Evolutionary conservation across 2,329 filamentous ascomycete genomes (phyloP), one percentile per base, ranked within the genome.

Genomic region (Parafenestella ontariensis): DNA sequence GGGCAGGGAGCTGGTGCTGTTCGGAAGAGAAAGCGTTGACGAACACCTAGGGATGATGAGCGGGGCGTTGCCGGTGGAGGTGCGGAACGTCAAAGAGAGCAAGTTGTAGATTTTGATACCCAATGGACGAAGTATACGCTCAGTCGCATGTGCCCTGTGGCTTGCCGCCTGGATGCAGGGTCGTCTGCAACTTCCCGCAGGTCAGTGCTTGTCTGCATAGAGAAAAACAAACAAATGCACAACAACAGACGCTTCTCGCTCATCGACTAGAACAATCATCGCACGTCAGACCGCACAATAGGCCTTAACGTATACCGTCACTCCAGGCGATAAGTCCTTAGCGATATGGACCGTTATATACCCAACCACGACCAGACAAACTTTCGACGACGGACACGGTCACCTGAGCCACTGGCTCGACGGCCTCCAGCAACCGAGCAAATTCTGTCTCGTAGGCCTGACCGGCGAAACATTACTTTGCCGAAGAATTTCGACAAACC

Each of bases 1-100:
- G 3, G 86, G 86, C 0, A 77, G 83, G 43, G 85, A 87, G 54
- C 74, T 80, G 63, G 78, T 87, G 5, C 60, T 87, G 1, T 82
- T 77, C 68, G 83, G 84, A 31, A 81, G 84, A 24, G 86, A 85
- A 1, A 77, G 79, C 40, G 81, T 83, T 55, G 73, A 61, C n/a
- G 63, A 66, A 24, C 43, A 70, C 5, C 64, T 76, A 36, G 70
- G 72, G 17, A 78, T 78, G 58, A 87, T 87, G 84, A 86, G 82
- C 65, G 84, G 85, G 44, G 85, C 79, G 3, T 65, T 86, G 51
- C 68, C 70, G 15, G 71, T 71, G 0, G 67, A 63, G 23, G 59
- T 67, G 42, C 52, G 58, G 9, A 57, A 39, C 39, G 53, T 56
- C 5, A 62, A 69, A 44, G 68, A 76, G 46, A 83, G 78, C 69